Evolutionary conservation across 345 rosid genomes (phyloP).

Genomic region (Camelina sativa): DNA sequence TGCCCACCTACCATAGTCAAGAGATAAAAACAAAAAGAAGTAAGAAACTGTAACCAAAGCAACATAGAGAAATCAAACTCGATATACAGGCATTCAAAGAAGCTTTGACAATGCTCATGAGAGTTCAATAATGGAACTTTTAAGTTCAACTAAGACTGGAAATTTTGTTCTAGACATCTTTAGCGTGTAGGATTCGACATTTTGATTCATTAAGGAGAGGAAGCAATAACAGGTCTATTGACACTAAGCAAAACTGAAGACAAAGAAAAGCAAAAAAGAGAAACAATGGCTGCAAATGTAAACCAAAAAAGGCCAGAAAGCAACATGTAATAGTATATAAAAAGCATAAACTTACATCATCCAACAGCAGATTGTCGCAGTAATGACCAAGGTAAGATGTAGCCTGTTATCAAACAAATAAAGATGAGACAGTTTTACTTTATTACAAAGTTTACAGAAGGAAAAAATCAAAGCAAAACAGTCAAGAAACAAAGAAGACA

Average conservation of each 20-base stretch:
- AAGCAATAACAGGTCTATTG: neutral
- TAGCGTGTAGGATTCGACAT: neutral
- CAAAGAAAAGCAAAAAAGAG: neutral
- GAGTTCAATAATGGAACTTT: constrained; percentile 4
- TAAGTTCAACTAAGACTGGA: neutral
- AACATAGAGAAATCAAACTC: constrained; percentile 22
- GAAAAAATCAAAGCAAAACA: constrained; percentile 1
- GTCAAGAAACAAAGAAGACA: constrained; percentile 5
- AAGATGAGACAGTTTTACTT: constrained; percentile 3
- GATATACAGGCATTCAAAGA: neutral
- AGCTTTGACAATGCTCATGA: constrained; percentile 1
- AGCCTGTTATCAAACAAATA: constrained; percentile 57
- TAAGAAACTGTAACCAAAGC: constrained; percentile 7
- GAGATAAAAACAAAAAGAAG: constrained; percentile 12
- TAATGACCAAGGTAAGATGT: constrained; percentile 85
- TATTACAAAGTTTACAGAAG: constrained; percentile 14
- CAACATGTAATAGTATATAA: neutral
- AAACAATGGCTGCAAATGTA: neutral
- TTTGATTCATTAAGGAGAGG: neutral
- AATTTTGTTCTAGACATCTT: neutral
- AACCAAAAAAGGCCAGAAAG: neutral
- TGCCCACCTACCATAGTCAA: constrained; percentile 77
- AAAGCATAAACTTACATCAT: constrained; percentile 77
- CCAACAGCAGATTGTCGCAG: constrained; percentile 96
- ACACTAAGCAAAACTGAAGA: neutral